Evolutionary conservation across 1,284 basidiomycete genomes (phyloP).

Genomic region (Spongispora temasekensis): DNA sequence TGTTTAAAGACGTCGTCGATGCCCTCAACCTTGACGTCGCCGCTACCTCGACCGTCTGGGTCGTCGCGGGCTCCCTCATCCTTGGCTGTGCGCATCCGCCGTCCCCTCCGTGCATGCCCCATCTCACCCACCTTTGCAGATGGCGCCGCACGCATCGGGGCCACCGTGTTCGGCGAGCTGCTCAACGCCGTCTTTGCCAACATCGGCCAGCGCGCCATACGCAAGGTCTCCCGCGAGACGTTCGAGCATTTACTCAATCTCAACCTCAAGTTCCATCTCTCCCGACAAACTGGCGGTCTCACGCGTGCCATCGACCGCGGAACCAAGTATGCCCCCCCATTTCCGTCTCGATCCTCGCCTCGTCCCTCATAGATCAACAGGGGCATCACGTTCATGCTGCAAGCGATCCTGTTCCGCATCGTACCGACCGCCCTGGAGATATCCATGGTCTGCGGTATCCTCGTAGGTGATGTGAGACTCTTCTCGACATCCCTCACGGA

Average conservation of each 20-base stretch:
- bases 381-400: conserved; percentile 94
- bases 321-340: conserved; percentile 70
- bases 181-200: conserved; percentile 97
- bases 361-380: conserved; percentile 43
- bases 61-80: conserved; percentile 86
- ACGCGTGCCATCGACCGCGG: conserved; percentile 97
- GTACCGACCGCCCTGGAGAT: conserved; percentile 97
- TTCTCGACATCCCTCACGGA: conserved; percentile 1
- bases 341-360: neutral
- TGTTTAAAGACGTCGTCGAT: conserved; percentile 95
- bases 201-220: conserved; percentile 92
- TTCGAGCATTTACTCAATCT: conserved; percentile 92
- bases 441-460: conserved; percentile 94
- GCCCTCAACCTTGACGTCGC: conserved; percentile 84
- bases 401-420: conserved; percentile 94
- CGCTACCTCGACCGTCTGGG: conserved; percentile 82
- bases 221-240: conserved; percentile 90
- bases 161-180: conserved; percentile 89
- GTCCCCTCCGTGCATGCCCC: neutral
- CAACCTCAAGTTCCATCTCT: conserved; percentile 92
- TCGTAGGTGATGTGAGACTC: conserved; percentile 49
- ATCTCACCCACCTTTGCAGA: conserved; percentile 51
- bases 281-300: conserved; percentile 92
- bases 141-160: conserved; percentile 86
- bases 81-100: conserved; percentile 75